phyloP scores from a whole-genome alignment of 129 eudicot species.

The Ambrosia artemisiifolia region DNA sequence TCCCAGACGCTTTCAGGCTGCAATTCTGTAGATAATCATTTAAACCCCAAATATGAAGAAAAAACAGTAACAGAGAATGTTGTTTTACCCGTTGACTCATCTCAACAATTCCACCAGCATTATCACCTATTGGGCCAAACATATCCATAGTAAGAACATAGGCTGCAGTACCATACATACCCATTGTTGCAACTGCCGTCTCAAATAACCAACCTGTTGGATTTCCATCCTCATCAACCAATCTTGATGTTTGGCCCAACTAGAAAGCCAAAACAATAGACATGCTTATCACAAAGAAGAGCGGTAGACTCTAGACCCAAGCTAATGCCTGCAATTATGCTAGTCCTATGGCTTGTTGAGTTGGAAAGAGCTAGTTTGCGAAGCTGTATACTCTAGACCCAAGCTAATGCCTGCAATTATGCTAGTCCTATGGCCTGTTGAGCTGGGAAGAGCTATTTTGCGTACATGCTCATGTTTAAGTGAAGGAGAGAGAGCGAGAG shows the following conservation, averaged over 20 bases:
- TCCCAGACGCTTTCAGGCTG: constrained; percentile 99
- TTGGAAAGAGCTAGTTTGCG: too few relatives aligned
- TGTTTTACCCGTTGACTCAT: constrained; percentile 91
- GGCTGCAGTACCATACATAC: constrained; percentile 98
- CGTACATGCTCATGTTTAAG: constrained; percentile 94
- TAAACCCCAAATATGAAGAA: neutral
- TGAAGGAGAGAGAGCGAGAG: too few relatives aligned
- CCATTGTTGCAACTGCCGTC: constrained; percentile 99
- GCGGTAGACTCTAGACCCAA: constrained; percentile 97
- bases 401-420: constrained; percentile 93
- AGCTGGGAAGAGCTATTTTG: constrained; percentile 76
- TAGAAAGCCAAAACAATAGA: constrained; percentile 78
- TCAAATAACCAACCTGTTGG: constrained; percentile 98
- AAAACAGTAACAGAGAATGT: neutral
- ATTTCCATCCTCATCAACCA: constrained; percentile 80
- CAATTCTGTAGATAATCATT: constrained; percentile 11
- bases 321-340: too few relatives aligned
- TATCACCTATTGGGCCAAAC: constrained; percentile 99
- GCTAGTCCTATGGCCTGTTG: constrained; percentile 97
- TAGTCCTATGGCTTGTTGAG: too few relatives aligned
- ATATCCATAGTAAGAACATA: constrained; percentile 97
- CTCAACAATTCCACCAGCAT: constrained; percentile 99
- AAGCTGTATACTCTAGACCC: too few relatives aligned
- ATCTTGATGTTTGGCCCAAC: constrained; percentile 93
- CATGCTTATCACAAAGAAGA: constrained; percentile 86